These are phyloP conservation scores for Phylloporus sp. DNA, from an alignment of 768 basidiomycete genomes.

Conservation along the genomic window DNA sequence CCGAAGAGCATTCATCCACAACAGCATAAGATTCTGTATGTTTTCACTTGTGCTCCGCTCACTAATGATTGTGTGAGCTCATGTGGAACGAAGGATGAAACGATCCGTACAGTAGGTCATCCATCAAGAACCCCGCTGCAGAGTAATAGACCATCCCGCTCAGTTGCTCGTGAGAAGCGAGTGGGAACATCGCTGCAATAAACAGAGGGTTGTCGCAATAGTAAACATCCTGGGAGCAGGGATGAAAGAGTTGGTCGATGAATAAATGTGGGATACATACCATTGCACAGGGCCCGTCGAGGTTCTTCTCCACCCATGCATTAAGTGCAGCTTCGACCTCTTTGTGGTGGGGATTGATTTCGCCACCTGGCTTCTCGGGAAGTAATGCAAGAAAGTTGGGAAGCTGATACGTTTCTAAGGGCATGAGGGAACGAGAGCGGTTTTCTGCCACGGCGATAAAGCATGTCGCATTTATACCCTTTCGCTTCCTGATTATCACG, in stretches of 20 bases:
- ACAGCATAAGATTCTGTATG: constrained; percentile 11
- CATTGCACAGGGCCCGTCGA: constrained; percentile 22
- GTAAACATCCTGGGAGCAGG: too few species aligned
- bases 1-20: constrained; percentile 24
- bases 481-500: too few species aligned
- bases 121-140: too few species aligned
- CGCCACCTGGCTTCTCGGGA: constrained; percentile 26
- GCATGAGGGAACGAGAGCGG: too few species aligned
- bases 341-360: constrained; percentile 24
- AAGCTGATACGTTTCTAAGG: constrained; percentile 18
- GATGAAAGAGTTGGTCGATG: too few species aligned
- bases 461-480: too few species aligned
- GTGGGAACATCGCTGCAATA: too few species aligned
- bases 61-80: constrained; percentile 8
- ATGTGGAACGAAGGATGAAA: neutral
- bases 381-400: constrained; percentile 23
- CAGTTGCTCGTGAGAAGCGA: too few species aligned
- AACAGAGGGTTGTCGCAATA: too few species aligned
- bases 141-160: too few species aligned
- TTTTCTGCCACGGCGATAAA: too few species aligned
- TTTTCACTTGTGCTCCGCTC: constrained; percentile 24
- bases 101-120: too few species aligned
- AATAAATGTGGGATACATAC: constrained; percentile 9
- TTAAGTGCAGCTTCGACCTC: constrained; percentile 20
- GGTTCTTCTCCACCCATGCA: constrained; percentile 19